Conservation (phyloP, 768 basidiomycete species). For the Mycena sanguinolenta region DNA sequence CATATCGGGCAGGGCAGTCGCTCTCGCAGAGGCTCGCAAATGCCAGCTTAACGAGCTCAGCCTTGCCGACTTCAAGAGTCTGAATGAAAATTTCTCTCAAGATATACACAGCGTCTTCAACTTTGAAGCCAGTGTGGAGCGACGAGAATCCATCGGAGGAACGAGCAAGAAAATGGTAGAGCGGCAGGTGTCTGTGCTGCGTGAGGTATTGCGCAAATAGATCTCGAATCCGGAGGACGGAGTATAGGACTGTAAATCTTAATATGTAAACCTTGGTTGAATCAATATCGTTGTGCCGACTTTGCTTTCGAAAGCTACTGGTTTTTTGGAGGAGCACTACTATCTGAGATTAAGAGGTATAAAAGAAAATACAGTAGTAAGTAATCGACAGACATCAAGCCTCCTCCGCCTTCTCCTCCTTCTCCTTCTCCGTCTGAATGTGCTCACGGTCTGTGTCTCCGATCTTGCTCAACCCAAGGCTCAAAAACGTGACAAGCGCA, state of each 20-base stretch:
- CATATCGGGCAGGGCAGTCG: conserved; percentile 96
- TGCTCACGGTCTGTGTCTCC: too few species aligned
- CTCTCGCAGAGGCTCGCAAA: conserved; percentile 87
- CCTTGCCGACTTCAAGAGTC: conserved; percentile 80
- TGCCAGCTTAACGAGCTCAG: conserved; percentile 87
- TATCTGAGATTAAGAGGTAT: too few species aligned
- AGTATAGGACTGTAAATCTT: background rate
- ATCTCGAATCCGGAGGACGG: background rate
- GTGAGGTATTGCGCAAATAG: conserved; percentile 63
- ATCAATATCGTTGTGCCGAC: background rate
- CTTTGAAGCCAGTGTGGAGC: conserved; percentile 96
- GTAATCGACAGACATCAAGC: too few species aligned
- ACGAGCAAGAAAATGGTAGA: conserved; percentile 88
- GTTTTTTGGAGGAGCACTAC: too few species aligned
- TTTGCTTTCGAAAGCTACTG: too few species aligned
- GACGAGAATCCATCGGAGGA: conserved; percentile 92
- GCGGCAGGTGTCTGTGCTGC: conserved; percentile 85
- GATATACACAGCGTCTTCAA: conserved; percentile 91
- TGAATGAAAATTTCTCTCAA: conserved; percentile 83
- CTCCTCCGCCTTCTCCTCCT: too few species aligned
- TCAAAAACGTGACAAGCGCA: too few species aligned
- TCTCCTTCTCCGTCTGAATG: too few species aligned
- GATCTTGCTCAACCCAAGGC: too few species aligned
- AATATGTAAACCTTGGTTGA: background rate
- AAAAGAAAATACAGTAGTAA: too few species aligned